These are phyloP conservation scores for Raffaelea ambrosiae DNA, from an alignment of 2,329 filamentous ascomycete species.

Conservation along the genomic window DNA sequence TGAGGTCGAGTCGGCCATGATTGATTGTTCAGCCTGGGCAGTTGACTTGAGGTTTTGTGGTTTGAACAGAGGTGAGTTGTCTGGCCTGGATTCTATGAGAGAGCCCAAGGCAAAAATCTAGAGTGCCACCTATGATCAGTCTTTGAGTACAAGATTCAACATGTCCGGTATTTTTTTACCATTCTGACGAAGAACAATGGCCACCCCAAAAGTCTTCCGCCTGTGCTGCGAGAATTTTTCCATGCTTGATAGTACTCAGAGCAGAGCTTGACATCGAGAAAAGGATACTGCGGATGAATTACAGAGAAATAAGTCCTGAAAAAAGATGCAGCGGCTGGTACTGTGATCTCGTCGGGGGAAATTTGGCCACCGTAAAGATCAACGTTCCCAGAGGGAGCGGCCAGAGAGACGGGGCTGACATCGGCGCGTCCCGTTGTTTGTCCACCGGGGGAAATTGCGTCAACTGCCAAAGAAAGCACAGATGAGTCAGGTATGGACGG, in stretches of 20 bases:
- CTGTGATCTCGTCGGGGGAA: background rate
- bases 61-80: conserved; percentile 6
- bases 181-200: conserved; percentile 9
- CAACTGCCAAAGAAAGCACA: no score
- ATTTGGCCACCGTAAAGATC: no score
- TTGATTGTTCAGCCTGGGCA: conserved; percentile 9
- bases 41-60: conserved; percentile 7
- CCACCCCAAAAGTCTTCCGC: conserved; percentile 2
- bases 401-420: no score
- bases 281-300: conserved; percentile 8
- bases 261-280: conserved; percentile 6
- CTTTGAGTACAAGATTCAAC: no score
- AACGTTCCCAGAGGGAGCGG: no score
- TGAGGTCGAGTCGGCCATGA: conserved; percentile 5
- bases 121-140: no score
- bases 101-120: conserved; percentile 9
- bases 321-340: conserved; percentile 4
- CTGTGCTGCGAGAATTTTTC: background rate
- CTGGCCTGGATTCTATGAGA: conserved; percentile 4
- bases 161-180: no score
- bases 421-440: no score
- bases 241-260: conserved; percentile 5
- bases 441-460: no score
- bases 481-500: no score
- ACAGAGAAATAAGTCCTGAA: conserved; percentile 7